Conservation (phyloP, 805 yeast genomes). For the Sugiyamaella boreocaroliniensis region DNA sequence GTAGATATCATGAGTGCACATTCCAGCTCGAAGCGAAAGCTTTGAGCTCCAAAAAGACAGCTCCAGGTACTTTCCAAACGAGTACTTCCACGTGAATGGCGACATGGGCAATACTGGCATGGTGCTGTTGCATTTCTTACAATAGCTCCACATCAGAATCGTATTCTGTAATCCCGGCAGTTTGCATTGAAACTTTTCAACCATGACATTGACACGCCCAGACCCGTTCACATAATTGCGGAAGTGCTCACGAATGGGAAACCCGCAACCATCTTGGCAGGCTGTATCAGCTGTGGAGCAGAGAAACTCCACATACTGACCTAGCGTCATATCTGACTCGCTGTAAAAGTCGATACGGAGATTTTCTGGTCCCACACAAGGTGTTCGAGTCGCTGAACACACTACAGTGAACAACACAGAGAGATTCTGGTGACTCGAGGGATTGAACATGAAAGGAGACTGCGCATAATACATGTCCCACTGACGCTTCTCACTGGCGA, state of each 20-base stretch:
- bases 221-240: conserved; percentile 83
- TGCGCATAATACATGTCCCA: conserved; percentile 60
- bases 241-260: conserved; percentile 62
- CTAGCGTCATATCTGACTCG: conserved; percentile 84
- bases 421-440: conserved; percentile 70
- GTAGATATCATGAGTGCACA: conserved; percentile 75
- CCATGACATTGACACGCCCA: conserved; percentile 70
- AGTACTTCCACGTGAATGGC: conserved; percentile 80
- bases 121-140: conserved; percentile 67
- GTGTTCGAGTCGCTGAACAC: conserved; percentile 76
- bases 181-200: conserved; percentile 54
- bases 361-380: conserved; percentile 87
- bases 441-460: conserved; percentile 55
- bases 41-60: conserved; percentile 67
- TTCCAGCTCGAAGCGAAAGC: conserved; percentile 51
- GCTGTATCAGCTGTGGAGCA: conserved; percentile 56
- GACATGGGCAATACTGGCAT: conserved; percentile 79
- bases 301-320: conserved; percentile 77
- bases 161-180: conserved; percentile 58
- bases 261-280: conserved; percentile 82
- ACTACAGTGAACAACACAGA: conserved; percentile 76
- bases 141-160: conserved; percentile 85
- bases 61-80: conserved; percentile 91
- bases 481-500: conserved; percentile 43
- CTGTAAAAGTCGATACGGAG: conserved; percentile 81